These are phyloP conservation scores for Vaccinium vitisidaea DNA, from an alignment of 148 eudicot species.

Conservation along the genomic window DNA sequence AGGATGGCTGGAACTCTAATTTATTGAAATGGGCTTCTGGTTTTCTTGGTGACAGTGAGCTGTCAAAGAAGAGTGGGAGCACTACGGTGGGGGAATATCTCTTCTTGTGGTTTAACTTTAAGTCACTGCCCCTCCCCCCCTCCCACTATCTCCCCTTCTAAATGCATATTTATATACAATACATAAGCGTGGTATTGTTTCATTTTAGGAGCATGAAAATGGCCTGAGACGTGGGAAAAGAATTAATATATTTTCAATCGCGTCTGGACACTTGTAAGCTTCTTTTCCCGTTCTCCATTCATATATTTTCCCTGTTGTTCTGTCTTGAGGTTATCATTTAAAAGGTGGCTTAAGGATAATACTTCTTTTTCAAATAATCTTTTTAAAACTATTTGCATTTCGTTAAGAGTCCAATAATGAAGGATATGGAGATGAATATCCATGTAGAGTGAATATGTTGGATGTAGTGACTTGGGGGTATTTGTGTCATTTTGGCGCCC, in stretches of 20 bases:
- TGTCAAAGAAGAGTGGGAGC: slow-evolving; percentile 46
- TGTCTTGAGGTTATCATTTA: not conserved
- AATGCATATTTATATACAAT: not conserved
- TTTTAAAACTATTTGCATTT: not conserved
- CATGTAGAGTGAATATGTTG: not conserved
- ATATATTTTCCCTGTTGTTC: not conserved
- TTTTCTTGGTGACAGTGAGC: slow-evolving; percentile 70
- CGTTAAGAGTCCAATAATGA: not conserved
- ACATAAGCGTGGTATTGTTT: slow-evolving; percentile 3
- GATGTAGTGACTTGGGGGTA: not conserved
- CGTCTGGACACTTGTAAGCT: slow-evolving; percentile 97
- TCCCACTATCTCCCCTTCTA: not conserved
- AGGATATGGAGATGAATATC: not conserved
- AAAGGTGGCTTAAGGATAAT: not conserved
- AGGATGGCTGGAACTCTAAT: slow-evolving; percentile 78
- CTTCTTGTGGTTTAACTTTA: slow-evolving; percentile 3
- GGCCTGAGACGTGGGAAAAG: slow-evolving; percentile 67
- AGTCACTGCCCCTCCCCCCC: not conserved
- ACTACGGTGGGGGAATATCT: slow-evolving; percentile 49
- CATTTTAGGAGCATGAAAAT: slow-evolving; percentile 48
- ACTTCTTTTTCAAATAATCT: not conserved
- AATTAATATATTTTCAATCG: slow-evolving; percentile 89
- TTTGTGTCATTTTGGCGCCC: not conserved
- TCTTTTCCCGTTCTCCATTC: slow-evolving; percentile 4
- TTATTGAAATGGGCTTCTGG: slow-evolving; percentile 93